Evolutionary conservation across 495 filamentous ascomycete species (phyloP), one percentile per base, ranked within the genome.

Genomic region (Aspergillus carlsbadensis): DNA sequence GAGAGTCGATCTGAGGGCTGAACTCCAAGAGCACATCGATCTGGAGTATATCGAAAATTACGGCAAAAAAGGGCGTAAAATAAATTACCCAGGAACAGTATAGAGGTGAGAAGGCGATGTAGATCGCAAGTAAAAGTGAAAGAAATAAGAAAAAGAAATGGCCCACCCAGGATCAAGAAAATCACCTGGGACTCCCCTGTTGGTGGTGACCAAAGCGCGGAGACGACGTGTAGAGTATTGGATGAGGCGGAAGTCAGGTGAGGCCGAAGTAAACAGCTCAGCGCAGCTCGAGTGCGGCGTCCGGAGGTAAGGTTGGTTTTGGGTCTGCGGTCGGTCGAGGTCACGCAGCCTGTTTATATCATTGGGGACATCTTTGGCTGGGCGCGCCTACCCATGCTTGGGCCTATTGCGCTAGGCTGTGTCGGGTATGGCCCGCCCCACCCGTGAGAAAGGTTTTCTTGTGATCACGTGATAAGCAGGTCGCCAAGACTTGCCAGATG

Each of bases 261-360:
- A 61, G 48, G 50, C 52, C 54, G n/a, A 49, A 44, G 59, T 58
- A 60, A 65, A 60, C 53, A 61, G 56, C 33, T 21, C 41, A 54
- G 44, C 37, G 41, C 43, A 39, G 46, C 49, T 61, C 37, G 43
- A 43, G 55, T 54, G 48, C 52, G 43, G 61, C 49, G 41, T 63
- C 42, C 26, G 26, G 26, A 29, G 26, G 26, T 29, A 29, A 37
- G 34, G 47, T 39, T 50, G 47, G 47, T 35, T 50, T 50, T 39
- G 47, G 42, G 57, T 39, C 59, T 62, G 47, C 49, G 40, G 51
- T 35, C 43, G 48, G 55, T 76, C 73, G 74, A 75, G 74, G 75
- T 75, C 71, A 76, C 73, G 72, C 74, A 69, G 74, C 67, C 73
- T 72, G 74, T 77, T 76, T 78, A 76, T 76, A 78, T 75, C 72